Evolutionary conservation across 2,329 filamentous ascomycete species (phyloP), one percentile per base, ranked within the genome.

Genomic region (Sclerotinia sclerotiorum): DNA sequence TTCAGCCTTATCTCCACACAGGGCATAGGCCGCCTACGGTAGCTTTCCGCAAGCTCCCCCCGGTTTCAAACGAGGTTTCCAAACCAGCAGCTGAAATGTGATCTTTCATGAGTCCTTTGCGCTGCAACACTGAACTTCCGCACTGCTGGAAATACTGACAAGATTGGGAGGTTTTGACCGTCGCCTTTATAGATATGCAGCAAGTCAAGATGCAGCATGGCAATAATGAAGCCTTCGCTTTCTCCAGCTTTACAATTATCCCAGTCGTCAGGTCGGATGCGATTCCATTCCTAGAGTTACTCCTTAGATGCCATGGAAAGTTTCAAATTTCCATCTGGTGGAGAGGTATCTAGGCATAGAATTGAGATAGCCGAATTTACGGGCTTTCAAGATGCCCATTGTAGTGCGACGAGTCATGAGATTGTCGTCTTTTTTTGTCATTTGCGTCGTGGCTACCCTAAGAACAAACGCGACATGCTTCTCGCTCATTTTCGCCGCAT

Each of bases 401-500:
- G 5, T 11, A 13, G 19, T 35, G n/a, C 17, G 27, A n/a, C 52
- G 52, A 55, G 10, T 56, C 54, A 11, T n/a, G 29, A 21, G 29
- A 56, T n/a, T n/a, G 54, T 35, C 29, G 13, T n/a, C 1, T n/a
- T 35, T n/a, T 56, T 55, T 35, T 21, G 17, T 32, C 17, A 21
- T 55, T 32, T 21, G 51, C 8, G 27, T 60, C 5, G 10, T 48
- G 42, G 24, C 42, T 48, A 29, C 19, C 19, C 5, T n/a, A 8
- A 10, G 42, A 3, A 48, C 15, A 54, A 35, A n/a, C 42, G 15
- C 32, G 44, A 13, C 27, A 29, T 21, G 48, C 32, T 11, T 32
- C 57, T 61, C 57, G 57, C 57, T 61, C 57, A 19, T 35, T 48
- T 61, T 17, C 46, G 11, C 57, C 13, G n/a, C 15, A 48, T 48